Conservation (phyloP, 2,329 filamentous ascomycete species). For the Aureobasidium sp. region DNA sequence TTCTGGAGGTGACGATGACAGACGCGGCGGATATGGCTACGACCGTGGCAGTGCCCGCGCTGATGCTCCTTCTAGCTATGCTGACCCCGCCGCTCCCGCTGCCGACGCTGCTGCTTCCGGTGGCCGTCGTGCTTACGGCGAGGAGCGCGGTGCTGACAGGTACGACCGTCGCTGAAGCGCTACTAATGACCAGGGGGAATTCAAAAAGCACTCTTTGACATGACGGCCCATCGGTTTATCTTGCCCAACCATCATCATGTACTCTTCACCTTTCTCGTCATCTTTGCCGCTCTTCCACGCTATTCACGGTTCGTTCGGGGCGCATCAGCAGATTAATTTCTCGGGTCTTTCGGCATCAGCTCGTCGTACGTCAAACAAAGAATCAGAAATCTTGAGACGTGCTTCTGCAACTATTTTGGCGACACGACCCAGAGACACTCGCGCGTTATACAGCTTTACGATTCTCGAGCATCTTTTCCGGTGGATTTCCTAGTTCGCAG, state of each 20-base stretch:
- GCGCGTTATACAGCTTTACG: slow-evolving; percentile 10
- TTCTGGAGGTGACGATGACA: slow-evolving; percentile 22
- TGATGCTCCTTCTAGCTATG: slow-evolving; percentile 9
- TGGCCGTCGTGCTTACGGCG: slow-evolving; percentile 10
- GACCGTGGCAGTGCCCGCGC: slow-evolving; percentile 22
- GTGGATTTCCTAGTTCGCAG: slow-evolving; percentile 13
- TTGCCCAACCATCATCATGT: slow-evolving; percentile 12
- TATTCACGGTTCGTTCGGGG: slow-evolving; percentile 9
- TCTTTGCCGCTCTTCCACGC: slow-evolving; percentile 13
- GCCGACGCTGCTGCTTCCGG: slow-evolving; percentile 8
- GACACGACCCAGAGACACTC: slow-evolving; percentile 4
- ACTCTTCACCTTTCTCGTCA: slow-evolving; percentile 13
- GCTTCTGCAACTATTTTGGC: slow-evolving; percentile 11
- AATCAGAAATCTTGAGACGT: slow-evolving; percentile 11
- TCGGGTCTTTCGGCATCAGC: slow-evolving; percentile 11
- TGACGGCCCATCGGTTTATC: slow-evolving; percentile 8
- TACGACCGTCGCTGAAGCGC: slow-evolving; percentile 13
- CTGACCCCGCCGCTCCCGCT: slow-evolving; percentile 7
- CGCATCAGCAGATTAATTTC: slow-evolving; percentile 10
- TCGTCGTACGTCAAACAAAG: slow-evolving; percentile 6
- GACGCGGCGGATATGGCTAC: slow-evolving; percentile 30
- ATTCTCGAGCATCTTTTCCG: slow-evolving; percentile 11
- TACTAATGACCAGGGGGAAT: slow-evolving; percentile 9
- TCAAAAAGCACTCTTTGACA: slow-evolving; percentile 4
- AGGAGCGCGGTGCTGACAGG: slow-evolving; percentile 11